Conservation (phyloP, 2,329 filamentous ascomycete species). For the Herpotrichia juniperi region DNA sequence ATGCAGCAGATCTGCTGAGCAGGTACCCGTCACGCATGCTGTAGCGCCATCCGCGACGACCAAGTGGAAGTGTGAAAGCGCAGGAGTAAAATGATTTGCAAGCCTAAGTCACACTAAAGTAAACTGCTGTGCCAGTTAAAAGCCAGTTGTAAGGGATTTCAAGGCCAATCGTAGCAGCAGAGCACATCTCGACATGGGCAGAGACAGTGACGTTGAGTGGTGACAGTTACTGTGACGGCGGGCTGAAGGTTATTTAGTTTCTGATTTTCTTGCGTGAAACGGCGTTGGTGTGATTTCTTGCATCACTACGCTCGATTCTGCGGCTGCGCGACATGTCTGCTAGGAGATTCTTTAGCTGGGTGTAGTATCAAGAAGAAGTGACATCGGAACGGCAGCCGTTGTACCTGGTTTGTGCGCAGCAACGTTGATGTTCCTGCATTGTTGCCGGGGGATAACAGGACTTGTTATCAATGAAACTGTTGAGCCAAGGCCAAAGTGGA, state of each 20-base stretch:
- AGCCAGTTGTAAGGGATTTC: neutral
- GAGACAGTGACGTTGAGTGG: neutral
- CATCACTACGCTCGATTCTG: neutral
- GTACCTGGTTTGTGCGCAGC: neutral
- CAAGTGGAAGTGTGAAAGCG: neutral
- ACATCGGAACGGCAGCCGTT: neutral
- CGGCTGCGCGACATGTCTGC: neutral
- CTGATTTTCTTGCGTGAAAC: neutral
- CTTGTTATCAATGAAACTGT: neutral
- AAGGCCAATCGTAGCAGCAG: neutral
- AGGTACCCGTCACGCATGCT: neutral
- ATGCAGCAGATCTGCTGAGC: neutral
- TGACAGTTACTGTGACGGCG: no score
- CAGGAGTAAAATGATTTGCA: neutral
- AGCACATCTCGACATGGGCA: neutral
- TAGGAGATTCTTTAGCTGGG: neutral
- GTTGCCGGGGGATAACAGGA: neutral
- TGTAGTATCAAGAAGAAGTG: neutral
- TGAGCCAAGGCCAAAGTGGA: neutral
- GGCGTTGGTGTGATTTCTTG: neutral
- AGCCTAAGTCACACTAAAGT: neutral
- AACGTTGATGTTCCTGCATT: neutral
- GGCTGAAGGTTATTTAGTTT: neutral
- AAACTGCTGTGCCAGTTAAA: neutral
- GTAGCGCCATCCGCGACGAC: neutral